Base-by-base conservation (phyloP, 2,329 filamentous ascomycete genomes). In the Dactylellina leptospora region DNA sequence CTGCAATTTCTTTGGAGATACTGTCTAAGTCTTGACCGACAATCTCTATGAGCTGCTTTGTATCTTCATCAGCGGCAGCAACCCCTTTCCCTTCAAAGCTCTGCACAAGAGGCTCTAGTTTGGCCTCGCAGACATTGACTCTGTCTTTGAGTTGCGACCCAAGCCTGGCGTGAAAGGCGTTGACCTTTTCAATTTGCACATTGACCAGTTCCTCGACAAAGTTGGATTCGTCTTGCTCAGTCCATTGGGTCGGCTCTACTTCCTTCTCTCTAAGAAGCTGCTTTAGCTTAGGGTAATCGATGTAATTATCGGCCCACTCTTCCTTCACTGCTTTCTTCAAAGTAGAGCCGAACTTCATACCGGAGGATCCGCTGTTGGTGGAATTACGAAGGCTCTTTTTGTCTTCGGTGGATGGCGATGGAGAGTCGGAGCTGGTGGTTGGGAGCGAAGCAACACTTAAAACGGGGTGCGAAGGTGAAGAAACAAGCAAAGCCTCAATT, bases 191-290 rank as follows among this genome's bases (percentile, higher is more conserved):
- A 75, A 99, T 85, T 82, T 99, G 92, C 25, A 90, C 88, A 78
- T 96, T 97, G 81, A 97, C 88, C 75, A 97, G 86, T 83, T 97
- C 93, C 79, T 97, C 91, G 78, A 93, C 95, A 81, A 99, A 99
- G 33, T 86, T 86, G 78, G 90, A 91, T 84, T 97, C 95, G 79
- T 99, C 95, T 48, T 93, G 88, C 77, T 96, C 92, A 23, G 93
- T 96, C 95, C 95, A 99, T 28, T 78, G 55, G 10, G 63, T 70
- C 75, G 27, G 75, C 13, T 80, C 80, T 73, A 80, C 82, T 75
- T 85, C 83, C 79, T 91, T 87, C 80, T 97, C 95, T 74, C 91
- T 89, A 72, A 99, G 83, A 69, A 99, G 85, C 78, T 85, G 85
- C 85, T 97, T 97, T 75, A 99, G 88, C 85, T 93, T 96, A 77